Conservation (phyloP, 2,329 filamentous ascomycete genomes). For the Aspergillus sp. region DNA sequence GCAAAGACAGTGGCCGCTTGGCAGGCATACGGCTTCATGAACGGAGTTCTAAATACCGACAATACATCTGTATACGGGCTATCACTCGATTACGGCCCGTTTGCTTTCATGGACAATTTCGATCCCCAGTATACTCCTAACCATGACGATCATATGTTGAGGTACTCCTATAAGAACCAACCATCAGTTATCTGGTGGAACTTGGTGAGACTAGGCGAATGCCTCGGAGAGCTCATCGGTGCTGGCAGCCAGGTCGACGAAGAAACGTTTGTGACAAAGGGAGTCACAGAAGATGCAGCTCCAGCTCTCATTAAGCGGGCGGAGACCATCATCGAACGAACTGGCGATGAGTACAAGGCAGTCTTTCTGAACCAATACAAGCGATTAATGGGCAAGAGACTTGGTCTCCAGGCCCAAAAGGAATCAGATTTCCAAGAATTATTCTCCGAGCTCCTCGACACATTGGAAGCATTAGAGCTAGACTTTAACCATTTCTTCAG, state of each 20-base stretch:
- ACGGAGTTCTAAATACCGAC: constrained; percentile 95
- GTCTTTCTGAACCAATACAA: constrained; percentile 91
- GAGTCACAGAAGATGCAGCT: constrained; percentile 68
- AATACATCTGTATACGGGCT: constrained; percentile 91
- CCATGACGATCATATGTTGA: constrained; percentile 83
- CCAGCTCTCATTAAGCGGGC: constrained; percentile 73
- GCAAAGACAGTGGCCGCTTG: constrained; percentile 85
- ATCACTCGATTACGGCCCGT: constrained; percentile 92
- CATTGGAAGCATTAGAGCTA: constrained; percentile 75
- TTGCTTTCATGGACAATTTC: constrained; percentile 97
- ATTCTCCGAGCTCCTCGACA: constrained; percentile 80
- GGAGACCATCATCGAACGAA: constrained; percentile 76
- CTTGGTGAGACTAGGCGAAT: constrained; percentile 84
- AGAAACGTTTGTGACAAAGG: constrained; percentile 67
- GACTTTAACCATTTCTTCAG: constrained; percentile 97
- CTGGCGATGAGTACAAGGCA: constrained; percentile 83
- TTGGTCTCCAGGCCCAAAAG: constrained; percentile 71
- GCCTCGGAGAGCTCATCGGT: constrained; percentile 83
- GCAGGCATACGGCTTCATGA: constrained; percentile 99
- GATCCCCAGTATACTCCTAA: constrained; percentile 94
- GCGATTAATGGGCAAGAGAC: constrained; percentile 72
- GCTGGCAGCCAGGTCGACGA: constrained; percentile 72
- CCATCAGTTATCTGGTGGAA: constrained; percentile 99
- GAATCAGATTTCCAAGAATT: constrained; percentile 75
- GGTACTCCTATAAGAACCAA: constrained; percentile 92